These are phyloP conservation scores for Pleurotus pulmonarius DNA, from an alignment of 768 basidiomycete species.

Conservation along the genomic window DNA sequence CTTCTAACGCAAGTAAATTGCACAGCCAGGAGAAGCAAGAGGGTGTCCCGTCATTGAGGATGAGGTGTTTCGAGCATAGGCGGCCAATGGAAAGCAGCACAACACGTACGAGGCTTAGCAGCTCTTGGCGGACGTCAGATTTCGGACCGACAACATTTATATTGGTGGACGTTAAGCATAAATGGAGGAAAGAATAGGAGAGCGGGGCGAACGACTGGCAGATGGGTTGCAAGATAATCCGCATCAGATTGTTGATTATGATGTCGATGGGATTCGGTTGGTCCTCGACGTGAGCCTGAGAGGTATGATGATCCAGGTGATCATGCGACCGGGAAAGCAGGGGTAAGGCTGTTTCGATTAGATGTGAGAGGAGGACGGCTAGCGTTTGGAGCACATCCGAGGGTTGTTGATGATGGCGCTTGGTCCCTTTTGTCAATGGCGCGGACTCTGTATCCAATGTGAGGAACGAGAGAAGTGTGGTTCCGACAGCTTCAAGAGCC, in stretches of 20 bases:
- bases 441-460: background rate
- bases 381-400: constrained; percentile 17
- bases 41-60: background rate
- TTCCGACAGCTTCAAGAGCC: constrained; percentile 23
- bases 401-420: background rate
- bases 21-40: constrained; percentile 12
- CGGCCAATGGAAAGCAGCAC: constrained; percentile 12
- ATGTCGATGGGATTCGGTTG: constrained; percentile 12
- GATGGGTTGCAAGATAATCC: constrained; percentile 20
- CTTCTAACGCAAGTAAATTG: constrained; percentile 31
- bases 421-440: background rate
- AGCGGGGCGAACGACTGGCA: constrained; percentile 25
- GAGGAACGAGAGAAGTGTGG: background rate
- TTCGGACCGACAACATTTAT: constrained; percentile 4
- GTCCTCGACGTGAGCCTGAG: background rate
- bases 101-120: constrained; percentile 23
- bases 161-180: constrained; percentile 10
- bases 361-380: constrained; percentile 12
- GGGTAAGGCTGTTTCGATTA: constrained; percentile 16
- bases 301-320: background rate
- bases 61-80: background rate
- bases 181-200: constrained; percentile 16
- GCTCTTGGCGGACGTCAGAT: constrained; percentile 23
- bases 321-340: constrained; percentile 10
- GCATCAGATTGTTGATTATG: constrained; percentile 11